A percentile compares a stretch with the other conserved stretches of the same genome.
These are phyloP conservation scores for Yamadazyma membranifaciens DNA, from an alignment of 1,139 yeast species.

Conservation along the genomic window DNA sequence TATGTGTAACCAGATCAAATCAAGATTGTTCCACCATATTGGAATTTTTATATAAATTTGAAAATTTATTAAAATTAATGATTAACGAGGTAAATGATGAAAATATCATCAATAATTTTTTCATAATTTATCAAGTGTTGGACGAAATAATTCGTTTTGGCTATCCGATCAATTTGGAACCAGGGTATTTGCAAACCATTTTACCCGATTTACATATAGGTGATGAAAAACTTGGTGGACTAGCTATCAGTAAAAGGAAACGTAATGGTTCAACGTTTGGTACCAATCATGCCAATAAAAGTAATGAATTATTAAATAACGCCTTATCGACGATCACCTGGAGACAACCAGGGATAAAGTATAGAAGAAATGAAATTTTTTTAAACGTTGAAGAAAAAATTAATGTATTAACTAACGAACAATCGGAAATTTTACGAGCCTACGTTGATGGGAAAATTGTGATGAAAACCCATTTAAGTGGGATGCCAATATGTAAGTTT, in stretches of 20 bases:
- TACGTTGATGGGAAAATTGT: conserved; percentile 77
- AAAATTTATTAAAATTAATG: conserved; percentile 36
- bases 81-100: conserved; percentile 28
- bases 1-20: conserved; percentile 84
- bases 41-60: conserved; percentile 71
- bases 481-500: conserved; percentile 68
- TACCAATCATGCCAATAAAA: conserved; percentile 11
- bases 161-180: conserved; percentile 72
- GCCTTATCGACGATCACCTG: conserved; percentile 44
- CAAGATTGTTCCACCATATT: conserved; percentile 79
- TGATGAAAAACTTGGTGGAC: conserved; percentile 19
- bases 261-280: conserved; percentile 11
- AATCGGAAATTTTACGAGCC: conserved; percentile 62
- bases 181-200: conserved; percentile 28
- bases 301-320: conserved; percentile 12
- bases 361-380: conserved; percentile 78
- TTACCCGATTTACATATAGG: conserved; percentile 22
- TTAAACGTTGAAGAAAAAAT: conserved; percentile 76
- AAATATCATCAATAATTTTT: conserved; percentile 50
- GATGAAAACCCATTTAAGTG: conserved; percentile 72
- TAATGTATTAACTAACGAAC: conserved; percentile 61
- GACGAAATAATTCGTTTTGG: conserved; percentile 84
- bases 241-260: conserved; percentile 11
- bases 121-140: conserved; percentile 68
- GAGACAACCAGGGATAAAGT: conserved; percentile 72